A percentile compares a stretch with the other conserved stretches of the same genome.
Evolutionary conservation across 2,329 filamentous ascomycete genomes (phyloP).

Genomic region (Aspergillus sp.): DNA sequence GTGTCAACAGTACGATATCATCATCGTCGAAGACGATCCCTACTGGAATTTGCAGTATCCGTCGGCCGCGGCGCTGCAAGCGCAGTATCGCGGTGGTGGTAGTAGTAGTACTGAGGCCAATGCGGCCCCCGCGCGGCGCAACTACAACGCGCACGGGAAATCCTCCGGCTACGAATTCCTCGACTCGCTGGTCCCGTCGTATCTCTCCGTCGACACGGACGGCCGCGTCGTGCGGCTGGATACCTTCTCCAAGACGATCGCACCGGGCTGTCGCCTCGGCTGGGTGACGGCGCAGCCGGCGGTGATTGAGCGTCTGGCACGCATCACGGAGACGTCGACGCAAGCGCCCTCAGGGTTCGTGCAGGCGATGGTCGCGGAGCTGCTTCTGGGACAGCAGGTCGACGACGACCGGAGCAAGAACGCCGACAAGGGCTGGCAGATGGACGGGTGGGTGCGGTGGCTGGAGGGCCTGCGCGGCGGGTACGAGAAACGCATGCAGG

Average conservation of each 20-base stretch:
- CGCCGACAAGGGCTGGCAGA: constrained; percentile 66
- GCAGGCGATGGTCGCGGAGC: constrained; percentile 67
- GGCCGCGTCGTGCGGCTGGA: constrained; percentile 87
- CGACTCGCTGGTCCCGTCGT: constrained; percentile 80
- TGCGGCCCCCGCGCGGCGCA: constrained; percentile 33
- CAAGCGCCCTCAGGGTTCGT: constrained; percentile 89
- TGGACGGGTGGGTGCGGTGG: constrained; percentile 88
- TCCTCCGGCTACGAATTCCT: constrained; percentile 73
- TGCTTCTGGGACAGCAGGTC: constrained; percentile 67
- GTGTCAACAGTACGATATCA: constrained; percentile 79
- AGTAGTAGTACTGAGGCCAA: no score
- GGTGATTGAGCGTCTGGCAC: constrained; percentile 70
- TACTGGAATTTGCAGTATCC: constrained; percentile 95
- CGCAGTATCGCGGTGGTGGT: constrained; percentile 28
- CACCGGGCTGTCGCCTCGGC: constrained; percentile 83
- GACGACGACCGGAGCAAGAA: constrained; percentile 48
- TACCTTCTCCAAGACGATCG: constrained; percentile 91
- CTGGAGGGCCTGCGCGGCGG: constrained; percentile 77
- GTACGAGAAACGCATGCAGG: constrained; percentile 81
- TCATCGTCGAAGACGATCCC: constrained; percentile 92
- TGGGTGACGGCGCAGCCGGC: constrained; percentile 86
- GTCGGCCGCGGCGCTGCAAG: constrained; percentile 55
- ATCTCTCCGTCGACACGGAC: constrained; percentile 75
- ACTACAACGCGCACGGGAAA: constrained; percentile 45
- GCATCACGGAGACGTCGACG: constrained; percentile 74